Base-by-base conservation (phyloP, 345 rosid species). In the Populus tremula region DNA sequence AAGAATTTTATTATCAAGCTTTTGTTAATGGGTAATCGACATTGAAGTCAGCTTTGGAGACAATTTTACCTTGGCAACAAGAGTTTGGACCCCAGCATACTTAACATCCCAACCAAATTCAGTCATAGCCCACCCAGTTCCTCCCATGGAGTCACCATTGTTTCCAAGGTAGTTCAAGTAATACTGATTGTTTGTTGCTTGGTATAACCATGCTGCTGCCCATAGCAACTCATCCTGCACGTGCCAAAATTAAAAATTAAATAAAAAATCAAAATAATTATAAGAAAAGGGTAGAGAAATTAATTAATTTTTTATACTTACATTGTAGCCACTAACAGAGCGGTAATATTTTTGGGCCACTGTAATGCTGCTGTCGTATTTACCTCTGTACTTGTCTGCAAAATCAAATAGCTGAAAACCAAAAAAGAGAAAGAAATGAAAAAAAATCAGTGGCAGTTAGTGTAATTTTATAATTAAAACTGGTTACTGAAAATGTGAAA, bases 61-160 rank as follows among this genome's bases (percentile, higher is more conserved):
- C 14, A 49, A 41, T 12, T 2, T 45, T 80, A 91, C 99, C 99
- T 94, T 94, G 72, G 99, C 92, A 17, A 90, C 97, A 50, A 94
- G 99, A 31, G 97, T 88, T 75, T 94, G 97, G 66, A 94, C 97
- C 23, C 99, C 98, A 18, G 98, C 92, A 82, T 91, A 92, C 87
- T 96, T 96, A n/a, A 88, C 97, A 71, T 96, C 99, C 99, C 98
- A 96, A 54, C 99, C 80, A 14, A 96, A 96, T 86, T 96, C 99
- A 5, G 94, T 94, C 97, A 92, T 94, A 67, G 80, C 80, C 98
- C 98, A 96, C 41, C 92, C 88, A 54, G 97, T 94, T 75, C 95
- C 99, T 23, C 99, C 99, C 90, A 96, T 79, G 0, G 93, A 78
- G 35, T 94, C 97, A 38, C 92, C 98, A 71, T 96, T 96, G 17